Base-by-base conservation (phyloP, 495 filamentous ascomycete species). In the Lentithecium fluviatile region DNA sequence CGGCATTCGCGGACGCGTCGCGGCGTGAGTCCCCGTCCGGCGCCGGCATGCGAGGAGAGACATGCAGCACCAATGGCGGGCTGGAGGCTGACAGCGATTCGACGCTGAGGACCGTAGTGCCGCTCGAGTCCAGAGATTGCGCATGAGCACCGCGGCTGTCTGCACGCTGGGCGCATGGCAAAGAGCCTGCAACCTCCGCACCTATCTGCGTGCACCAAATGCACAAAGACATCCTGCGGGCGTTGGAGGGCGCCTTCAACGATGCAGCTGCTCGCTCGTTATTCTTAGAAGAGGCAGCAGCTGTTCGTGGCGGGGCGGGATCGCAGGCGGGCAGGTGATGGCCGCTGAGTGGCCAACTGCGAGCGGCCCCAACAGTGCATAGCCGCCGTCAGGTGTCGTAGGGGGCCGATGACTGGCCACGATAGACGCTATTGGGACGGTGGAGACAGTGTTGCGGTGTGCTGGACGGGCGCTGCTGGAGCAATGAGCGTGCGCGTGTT, bases 401-500 rank as follows among this genome's bases (percentile, higher is more conserved):
- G 7, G 32, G 8, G 29, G 24, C 24, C 46, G 59, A 21, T 50
- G 58, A 49, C 1, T 52, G 45, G 59, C 24, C 52, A 10, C 10
- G 24, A 45, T 36, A 51, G 43, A 52, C 59, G 59, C 59, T 56
- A 48, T 38, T 25, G 59, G 17, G 13, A 45, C 2, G 10, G 26
- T 17, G 29, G 45, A 15, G 11, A 25, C 26, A 20, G 25, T 20
- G 15, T 40, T 61, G 58, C 58, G 49, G 58, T 61, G 58, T 61
- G 58, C 40, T 20, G 40, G 21, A 19, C 3, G 8, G 43, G 19
- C 38, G 40, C n/a, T 24, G 46, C 23, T 7, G 29, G 58, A 55
- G 58, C 58, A 62, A 62, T 62, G 52, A 56, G 59, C 25, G 51
- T 19, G 59, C 59, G 45, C 24, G 29, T 40, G 45, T 51, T 51